phyloP scores from a whole-genome alignment of 164 flowering plant species.

The Hamamelis virginiana region DNA sequence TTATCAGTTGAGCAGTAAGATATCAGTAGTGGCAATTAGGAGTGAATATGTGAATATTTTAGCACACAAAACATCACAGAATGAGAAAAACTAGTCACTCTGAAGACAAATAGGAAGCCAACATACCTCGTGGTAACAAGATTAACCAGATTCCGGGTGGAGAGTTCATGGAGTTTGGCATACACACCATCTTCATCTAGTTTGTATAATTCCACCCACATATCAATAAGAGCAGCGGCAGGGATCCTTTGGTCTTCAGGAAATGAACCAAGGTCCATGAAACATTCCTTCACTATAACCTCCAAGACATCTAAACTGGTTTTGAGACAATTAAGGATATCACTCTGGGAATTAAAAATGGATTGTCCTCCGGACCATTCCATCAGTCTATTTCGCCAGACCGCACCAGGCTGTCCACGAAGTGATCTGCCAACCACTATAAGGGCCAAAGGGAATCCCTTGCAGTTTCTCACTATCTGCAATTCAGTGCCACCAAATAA shows the following conservation, averaged over 20 bases:
- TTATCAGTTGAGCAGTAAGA: too few relatives aligned
- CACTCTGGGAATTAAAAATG: constrained; percentile 20
- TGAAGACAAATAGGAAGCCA: not conserved
- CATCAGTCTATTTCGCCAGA: constrained; percentile 21
- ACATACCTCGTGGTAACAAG: constrained; percentile 21
- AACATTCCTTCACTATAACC: constrained; percentile 29
- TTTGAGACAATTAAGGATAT: constrained; percentile 28
- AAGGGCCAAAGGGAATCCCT: constrained; percentile 42
- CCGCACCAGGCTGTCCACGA: constrained; percentile 15
- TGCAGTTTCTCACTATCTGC: constrained; percentile 39
- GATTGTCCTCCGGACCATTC: constrained; percentile 21
- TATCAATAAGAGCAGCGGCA: constrained; percentile 43
- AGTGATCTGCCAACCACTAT: constrained; percentile 37
- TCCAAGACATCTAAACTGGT: constrained; percentile 34
- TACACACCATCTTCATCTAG: constrained; percentile 27
- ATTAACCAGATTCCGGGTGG: constrained; percentile 20
- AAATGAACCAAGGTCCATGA: constrained; percentile 51
- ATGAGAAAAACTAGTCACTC: not conserved
- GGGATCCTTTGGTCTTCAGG: constrained; percentile 57
- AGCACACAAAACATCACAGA: too few relatives aligned
- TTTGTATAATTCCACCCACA: constrained; percentile 44
- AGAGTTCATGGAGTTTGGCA: constrained; percentile 28
- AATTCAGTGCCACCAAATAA: not conserved
- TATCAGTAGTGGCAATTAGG: too few relatives aligned
- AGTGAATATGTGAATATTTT: too few relatives aligned